These are phyloP conservation scores for Myxozyma nipponensis DNA, from an alignment of 805 yeast species.

Conservation along the genomic window DNA sequence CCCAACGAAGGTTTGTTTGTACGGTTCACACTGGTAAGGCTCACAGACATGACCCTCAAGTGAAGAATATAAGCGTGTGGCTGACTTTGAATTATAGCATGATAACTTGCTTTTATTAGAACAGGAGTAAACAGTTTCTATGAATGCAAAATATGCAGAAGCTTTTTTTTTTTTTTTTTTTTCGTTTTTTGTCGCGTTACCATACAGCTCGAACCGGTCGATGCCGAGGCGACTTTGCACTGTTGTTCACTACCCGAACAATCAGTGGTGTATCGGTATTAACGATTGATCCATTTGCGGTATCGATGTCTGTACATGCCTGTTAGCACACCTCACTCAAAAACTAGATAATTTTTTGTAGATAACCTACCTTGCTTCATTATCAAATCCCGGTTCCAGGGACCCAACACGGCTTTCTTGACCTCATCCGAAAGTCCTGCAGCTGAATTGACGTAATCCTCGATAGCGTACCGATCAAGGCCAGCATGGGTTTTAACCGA, in stretches of 20 bases:
- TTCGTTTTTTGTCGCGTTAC: not conserved
- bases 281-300: constrained; percentile 13
- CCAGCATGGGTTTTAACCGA: no score
- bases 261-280: constrained; percentile 17
- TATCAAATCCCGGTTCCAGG: constrained; percentile 17
- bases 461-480: not conserved
- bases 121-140: not conserved
- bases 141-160: not conserved
- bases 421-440: not conserved
- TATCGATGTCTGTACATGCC: not conserved
- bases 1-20: constrained; percentile 5
- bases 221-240: not conserved
- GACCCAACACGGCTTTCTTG: constrained; percentile 5
- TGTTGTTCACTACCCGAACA: constrained; percentile 1
- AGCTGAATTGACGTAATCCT: not conserved
- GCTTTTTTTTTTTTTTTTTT: not conserved
- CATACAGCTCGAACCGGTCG: constrained; percentile 8
- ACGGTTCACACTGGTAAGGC: not conserved
- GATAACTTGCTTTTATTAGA: no score
- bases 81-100: no score
- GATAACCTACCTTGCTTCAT: constrained; percentile 12
- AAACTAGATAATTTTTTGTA: constrained; percentile 1
- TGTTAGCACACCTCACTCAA: constrained; percentile 1
- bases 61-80: no score
- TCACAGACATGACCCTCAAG: no score